Evolutionary conservation across 2,329 filamentous ascomycete species (phyloP), one percentile per base, ranked within the genome.

Genomic region (Microsporum ferrugineum): DNA sequence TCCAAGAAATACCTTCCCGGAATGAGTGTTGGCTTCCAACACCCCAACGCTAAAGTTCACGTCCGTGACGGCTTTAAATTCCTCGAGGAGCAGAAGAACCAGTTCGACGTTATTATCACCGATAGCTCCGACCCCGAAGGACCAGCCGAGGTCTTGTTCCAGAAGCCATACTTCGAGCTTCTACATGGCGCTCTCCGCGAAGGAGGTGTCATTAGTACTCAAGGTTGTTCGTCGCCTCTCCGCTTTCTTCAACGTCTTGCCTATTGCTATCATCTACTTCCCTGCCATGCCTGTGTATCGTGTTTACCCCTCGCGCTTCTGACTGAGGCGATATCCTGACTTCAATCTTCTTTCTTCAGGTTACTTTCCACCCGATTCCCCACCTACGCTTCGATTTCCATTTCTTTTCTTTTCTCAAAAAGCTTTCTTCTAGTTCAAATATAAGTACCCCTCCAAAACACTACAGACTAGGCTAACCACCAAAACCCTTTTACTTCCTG

Each of bases 51-150:
- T 75, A 91, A 88, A 79, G 87, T 89, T 68, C 90, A 96, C 79
- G 83, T 99, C 66, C 94, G 91, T 71, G 94, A 99, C 72, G 94
- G 94, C 73, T 99, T 99, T 86, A 94, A 97, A 83, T 99, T 96
- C 83, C 84, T 99, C 67, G 85, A 88, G 75, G 88, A 96, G 76
- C 91, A 90, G 83, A 92, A 96, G 86, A 91, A 96, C 81, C 84
- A 88, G 73, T 99, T 99, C 74, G 94, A 99, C 74, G 91, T 99
- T 72, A 99, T 99, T 81, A 97, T 99, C 81, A 99, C 94, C 71
- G 94, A 99, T 80, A 95, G 90, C 68, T 96, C 90, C 65, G 94
- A 99, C 76, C 94, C 94, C 61, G 94, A 97, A 76, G 94, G 94
- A 66, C 94, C 94, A 36, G 94, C 94, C 68, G 91, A 97, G 84